Evolutionary conservation across 257 asterid species (phyloP), one percentile per base, ranked within the genome.

Genomic region (Parsonsia alboflavescens): DNA sequence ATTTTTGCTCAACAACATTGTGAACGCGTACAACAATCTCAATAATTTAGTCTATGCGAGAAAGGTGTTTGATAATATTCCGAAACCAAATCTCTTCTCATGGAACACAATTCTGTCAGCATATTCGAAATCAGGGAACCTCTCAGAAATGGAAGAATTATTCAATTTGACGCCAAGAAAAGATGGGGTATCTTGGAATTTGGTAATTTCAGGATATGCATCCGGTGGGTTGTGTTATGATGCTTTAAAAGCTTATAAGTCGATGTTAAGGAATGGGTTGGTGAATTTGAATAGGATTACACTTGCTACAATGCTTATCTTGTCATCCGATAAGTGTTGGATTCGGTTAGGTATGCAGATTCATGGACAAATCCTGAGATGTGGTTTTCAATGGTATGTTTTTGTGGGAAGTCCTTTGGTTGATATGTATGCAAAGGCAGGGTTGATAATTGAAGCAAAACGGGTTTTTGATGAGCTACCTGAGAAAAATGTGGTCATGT

Each of bases 171-270:
- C 91, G 75, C 97, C 97, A 17, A 84, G 69, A 49, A 88, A 84
- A 80, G 97, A 93, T 80, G 91, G 91, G 84, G 93, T 92, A 22
- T 89, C 98, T 19, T 94, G 99, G 99, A 94, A 94, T 81, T 87
- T 86, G 84, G 49, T 87, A 62, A 90, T 92, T 71, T 92, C 99
- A 22, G 99, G 97, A 68, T 94, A 89, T 66, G 73, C 80, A 4
- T 87, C 84, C 26, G 71, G 79, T 33, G 96, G 92, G 77, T 70
- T 74, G 80, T 48, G 9, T 58, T 84, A 77, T 76, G 86, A 82
- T 78, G 98, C 96, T 70, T 66, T 94, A 19, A 79, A 86, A 84
- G 87, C 90, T 64, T 94, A 90, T 63, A 90, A 80, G 73, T 77
- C 72, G 80, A 94, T 92, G 99, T 46, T 88, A 72, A 84, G 85